Evolutionary conservation across 805 yeast genomes (phyloP).

Genomic region (Debaryomyces castellii): DNA sequence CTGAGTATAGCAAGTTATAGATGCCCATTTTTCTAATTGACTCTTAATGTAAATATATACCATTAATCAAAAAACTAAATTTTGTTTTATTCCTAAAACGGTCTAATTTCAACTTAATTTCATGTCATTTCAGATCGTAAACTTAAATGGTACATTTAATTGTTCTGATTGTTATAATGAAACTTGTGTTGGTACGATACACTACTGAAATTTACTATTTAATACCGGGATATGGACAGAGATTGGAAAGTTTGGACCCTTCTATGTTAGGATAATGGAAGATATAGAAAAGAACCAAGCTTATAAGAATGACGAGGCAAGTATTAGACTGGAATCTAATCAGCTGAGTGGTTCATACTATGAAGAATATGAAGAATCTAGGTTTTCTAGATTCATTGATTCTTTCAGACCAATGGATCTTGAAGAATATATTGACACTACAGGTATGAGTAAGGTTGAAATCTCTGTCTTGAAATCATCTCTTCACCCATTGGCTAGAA

Average conservation of each 20-base stretch:
- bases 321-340: not conserved
- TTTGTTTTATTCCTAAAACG: not conserved
- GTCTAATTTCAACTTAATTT: not conserved
- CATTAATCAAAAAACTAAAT: not conserved
- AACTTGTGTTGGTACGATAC: not conserved
- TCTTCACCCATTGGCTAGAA: constrained; percentile 44
- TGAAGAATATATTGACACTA: constrained; percentile 39
- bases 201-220: not conserved
- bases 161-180: not conserved
- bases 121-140: not conserved
- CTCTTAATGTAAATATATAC: too few relatives aligned
- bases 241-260: not conserved
- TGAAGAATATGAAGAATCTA: constrained; percentile 1
- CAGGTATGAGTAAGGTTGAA: constrained; percentile 38
- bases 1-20: too few relatives aligned
- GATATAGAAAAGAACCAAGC: not conserved
- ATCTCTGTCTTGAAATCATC: constrained; percentile 39
- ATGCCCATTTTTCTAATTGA: too few relatives aligned
- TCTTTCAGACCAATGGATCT: constrained; percentile 39
- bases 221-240: not conserved
- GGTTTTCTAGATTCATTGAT: constrained; percentile 20
- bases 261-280: not conserved
- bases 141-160: not conserved
- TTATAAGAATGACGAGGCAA: not conserved
- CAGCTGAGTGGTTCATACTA: not conserved